phyloP scores from a whole-genome alignment of 1,139 yeast species.

The Arxiozyma telluris region DNA sequence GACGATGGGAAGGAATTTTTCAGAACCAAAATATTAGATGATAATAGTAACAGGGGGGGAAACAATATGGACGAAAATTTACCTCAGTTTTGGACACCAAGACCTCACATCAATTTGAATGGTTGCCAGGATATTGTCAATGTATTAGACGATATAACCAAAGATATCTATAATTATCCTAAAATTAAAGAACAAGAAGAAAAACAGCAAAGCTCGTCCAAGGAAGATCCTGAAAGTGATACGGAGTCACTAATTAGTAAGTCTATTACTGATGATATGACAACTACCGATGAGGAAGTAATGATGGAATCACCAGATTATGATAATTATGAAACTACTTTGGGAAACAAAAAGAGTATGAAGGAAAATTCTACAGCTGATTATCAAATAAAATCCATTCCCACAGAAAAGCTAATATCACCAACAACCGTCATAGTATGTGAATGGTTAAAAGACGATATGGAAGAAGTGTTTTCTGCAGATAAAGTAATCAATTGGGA shows the following conservation, averaged over 20 bases:
- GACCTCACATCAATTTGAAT: constrained; percentile 13
- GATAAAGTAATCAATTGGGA: constrained; percentile 46
- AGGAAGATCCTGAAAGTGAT: not conserved
- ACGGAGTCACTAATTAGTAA: not conserved
- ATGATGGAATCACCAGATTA: not conserved
- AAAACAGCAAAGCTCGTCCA: not conserved
- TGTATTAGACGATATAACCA: constrained; percentile 16
- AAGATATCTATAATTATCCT: constrained; percentile 21
- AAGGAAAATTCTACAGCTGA: not conserved
- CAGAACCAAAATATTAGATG: constrained; percentile 35
- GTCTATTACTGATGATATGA: not conserved
- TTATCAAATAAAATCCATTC: not conserved
- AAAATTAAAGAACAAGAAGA: not conserved
- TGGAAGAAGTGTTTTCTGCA: constrained; percentile 44
- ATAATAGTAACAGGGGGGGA: not conserved
- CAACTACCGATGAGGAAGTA: not conserved
- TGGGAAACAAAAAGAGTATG: not conserved
- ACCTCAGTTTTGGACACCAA: constrained; percentile 37
- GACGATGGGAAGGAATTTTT: constrained; percentile 30
- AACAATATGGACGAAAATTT: constrained; percentile 9
- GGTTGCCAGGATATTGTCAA: constrained; percentile 14
- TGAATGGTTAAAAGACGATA: constrained; percentile 53
- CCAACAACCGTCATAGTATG: constrained; percentile 52
- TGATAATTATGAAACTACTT: not conserved
- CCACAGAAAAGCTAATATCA: constrained; percentile 11